phyloP scores from a whole-genome alignment of 129 eudicot genomes.

The Saposhnikovia divaricata region DNA sequence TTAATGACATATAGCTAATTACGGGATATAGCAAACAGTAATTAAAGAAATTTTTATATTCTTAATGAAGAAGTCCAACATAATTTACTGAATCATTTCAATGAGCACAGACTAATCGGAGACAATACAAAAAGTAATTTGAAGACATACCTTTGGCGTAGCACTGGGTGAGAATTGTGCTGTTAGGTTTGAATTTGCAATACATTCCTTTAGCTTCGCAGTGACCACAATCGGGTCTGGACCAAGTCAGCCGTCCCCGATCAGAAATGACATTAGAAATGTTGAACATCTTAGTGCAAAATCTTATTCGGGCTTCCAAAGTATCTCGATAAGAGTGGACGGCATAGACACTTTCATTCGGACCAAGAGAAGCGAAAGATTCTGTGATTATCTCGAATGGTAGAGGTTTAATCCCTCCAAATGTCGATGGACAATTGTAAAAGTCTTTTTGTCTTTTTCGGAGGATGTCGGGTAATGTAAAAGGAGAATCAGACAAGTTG shows the following conservation, averaged over 20 bases:
- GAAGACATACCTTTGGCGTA: not conserved
- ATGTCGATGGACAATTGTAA: not conserved
- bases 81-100: too few species aligned
- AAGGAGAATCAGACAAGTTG: not conserved
- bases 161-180: not conserved
- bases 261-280: not conserved
- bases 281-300: slow-evolving; percentile 1
- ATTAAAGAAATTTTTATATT: too few species aligned
- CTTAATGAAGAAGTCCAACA: too few species aligned
- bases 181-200: not conserved
- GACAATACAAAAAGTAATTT: too few species aligned
- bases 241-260: not conserved
- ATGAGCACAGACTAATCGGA: too few species aligned
- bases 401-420: too few species aligned
- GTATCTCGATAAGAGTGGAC: not conserved
- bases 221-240: not conserved
- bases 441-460: too few species aligned
- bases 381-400: too few species aligned
- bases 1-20: not conserved
- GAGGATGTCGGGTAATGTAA: not conserved
- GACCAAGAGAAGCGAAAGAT: too few species aligned
- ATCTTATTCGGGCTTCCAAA: not conserved
- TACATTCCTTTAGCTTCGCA: slow-evolving; percentile 8
- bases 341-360: not conserved
- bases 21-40: not conserved